Evolutionary conservation across 208 protist species (phyloP).

Genomic region (Trichomonas gallinae): DNA sequence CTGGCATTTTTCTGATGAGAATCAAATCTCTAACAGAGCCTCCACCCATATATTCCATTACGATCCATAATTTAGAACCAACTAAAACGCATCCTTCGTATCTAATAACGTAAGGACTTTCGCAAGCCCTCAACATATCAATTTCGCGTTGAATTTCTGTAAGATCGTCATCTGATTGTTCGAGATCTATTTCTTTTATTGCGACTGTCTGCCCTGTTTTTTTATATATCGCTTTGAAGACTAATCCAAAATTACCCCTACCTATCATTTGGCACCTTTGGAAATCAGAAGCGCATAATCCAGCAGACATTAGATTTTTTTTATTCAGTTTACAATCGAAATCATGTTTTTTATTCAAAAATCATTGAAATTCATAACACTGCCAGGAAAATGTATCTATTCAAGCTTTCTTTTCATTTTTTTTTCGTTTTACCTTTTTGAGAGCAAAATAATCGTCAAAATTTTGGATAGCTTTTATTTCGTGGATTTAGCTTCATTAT

Average conservation of each 20-base stretch:
- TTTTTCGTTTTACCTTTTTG: too few species aligned
- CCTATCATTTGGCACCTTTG: not conserved
- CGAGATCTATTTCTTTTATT: conserved; percentile 72
- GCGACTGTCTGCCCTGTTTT: conserved; percentile 45
- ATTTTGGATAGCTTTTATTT: too few species aligned
- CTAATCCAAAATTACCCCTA: not conserved
- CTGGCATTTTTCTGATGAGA: not conserved
- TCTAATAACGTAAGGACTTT: conserved; percentile 53
- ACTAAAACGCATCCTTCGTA: conserved; percentile 63
- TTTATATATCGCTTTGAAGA: not conserved
- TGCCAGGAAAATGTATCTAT: too few species aligned
- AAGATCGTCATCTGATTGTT: conserved; percentile 69
- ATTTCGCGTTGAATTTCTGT: conserved; percentile 75
- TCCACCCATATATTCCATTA: conserved; percentile 73
- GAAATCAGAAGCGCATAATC: not conserved
- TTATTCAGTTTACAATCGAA: too few species aligned
- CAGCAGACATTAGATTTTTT: not conserved
- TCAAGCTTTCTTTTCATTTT: too few species aligned
- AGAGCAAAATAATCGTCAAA: too few species aligned
- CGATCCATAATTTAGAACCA: conserved; percentile 66
- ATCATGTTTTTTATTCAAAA: too few species aligned
- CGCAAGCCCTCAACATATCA: conserved; percentile 52
- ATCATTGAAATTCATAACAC: too few species aligned
- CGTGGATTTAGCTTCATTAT: too few species aligned
- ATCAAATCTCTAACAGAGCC: conserved; percentile 43